Percentiles rank a stretch among this genome's conserved stretches.
phyloP scores from a whole-genome alignment of 768 basidiomycete species.

The Panaeolus papilionaceus region DNA sequence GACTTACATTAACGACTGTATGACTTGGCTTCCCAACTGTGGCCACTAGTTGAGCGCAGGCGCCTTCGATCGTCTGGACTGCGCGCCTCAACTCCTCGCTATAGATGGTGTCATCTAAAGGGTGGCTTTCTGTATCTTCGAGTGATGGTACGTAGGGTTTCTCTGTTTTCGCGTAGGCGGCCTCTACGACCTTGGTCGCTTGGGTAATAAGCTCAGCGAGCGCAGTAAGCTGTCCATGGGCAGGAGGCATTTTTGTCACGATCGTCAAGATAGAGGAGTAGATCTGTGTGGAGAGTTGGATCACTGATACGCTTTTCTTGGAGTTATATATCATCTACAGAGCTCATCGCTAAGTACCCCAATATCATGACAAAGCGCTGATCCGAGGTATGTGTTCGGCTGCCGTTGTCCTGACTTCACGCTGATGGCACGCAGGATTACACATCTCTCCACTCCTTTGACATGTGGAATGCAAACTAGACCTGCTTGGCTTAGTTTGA shows the following conservation, averaged over 20 bases:
- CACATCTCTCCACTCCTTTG: background rate
- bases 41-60: constrained; percentile 35
- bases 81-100: constrained; percentile 28
- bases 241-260: background rate
- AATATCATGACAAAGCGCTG: constrained; percentile 13
- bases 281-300: background rate
- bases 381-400: background rate
- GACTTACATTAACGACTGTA: constrained; percentile 33
- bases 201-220: constrained; percentile 27
- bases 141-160: constrained; percentile 34
- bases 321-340: background rate
- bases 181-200: constrained; percentile 30
- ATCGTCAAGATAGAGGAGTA: background rate
- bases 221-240: constrained; percentile 13
- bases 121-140: constrained; percentile 28
- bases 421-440: background rate
- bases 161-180: constrained; percentile 27
- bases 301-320: background rate
- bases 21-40: constrained; percentile 31
- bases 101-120: constrained; percentile 24
- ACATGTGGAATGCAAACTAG: background rate
- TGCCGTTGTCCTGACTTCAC: background rate
- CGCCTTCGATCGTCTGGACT: constrained; percentile 34
- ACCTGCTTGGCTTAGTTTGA: background rate
- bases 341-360: background rate